Evolutionary conservation across 176 grass and related monocot genomes (phyloP).

Genomic region (Oryza coarctata): DNA sequence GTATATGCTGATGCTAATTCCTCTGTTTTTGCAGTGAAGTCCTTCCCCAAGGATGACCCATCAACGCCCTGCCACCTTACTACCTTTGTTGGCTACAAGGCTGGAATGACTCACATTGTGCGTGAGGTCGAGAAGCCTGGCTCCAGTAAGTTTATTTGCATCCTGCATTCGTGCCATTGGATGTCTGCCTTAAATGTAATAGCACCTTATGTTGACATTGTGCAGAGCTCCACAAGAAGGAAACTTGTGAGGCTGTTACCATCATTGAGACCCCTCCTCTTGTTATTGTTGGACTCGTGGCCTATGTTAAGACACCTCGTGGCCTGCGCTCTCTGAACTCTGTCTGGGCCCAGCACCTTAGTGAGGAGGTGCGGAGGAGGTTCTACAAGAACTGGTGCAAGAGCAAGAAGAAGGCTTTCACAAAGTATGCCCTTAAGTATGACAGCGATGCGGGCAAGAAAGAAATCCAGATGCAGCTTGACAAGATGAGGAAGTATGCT

Average conservation of each 20-base stretch:
- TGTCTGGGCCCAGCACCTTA: conserved; percentile 96
- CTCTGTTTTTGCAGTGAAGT: conserved; percentile 64
- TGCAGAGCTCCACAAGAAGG: conserved; percentile 96
- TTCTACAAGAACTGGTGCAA: conserved; percentile 99
- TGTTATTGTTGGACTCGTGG: conserved; percentile 89
- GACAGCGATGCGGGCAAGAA: conserved; percentile 82
- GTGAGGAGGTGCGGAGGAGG: conserved; percentile 80
- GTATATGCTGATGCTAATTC: conserved; percentile 8
- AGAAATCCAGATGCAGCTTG: conserved; percentile 74
- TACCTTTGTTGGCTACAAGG: conserved; percentile 86
- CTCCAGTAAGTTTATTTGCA: conserved; percentile 57
- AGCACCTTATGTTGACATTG: background rate
- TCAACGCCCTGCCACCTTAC: conserved; percentile 62
- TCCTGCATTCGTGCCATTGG: background rate
- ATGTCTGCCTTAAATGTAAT: background rate
- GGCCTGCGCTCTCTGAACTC: conserved; percentile 78
- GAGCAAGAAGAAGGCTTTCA: conserved; percentile 98
- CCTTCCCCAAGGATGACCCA: conserved; percentile 66
- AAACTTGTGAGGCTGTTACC: conserved; percentile 94
- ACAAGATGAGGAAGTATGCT: conserved; percentile 98
- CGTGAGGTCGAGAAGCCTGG: conserved; percentile 96
- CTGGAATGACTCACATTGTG: conserved; percentile 96
- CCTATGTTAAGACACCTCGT: conserved; percentile 84
- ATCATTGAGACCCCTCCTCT: conserved; percentile 84
- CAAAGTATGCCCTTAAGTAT: conserved; percentile 83